Base-by-base conservation (phyloP, 495 filamentous ascomycete species). In the Lophiotrema nucula region DNA sequence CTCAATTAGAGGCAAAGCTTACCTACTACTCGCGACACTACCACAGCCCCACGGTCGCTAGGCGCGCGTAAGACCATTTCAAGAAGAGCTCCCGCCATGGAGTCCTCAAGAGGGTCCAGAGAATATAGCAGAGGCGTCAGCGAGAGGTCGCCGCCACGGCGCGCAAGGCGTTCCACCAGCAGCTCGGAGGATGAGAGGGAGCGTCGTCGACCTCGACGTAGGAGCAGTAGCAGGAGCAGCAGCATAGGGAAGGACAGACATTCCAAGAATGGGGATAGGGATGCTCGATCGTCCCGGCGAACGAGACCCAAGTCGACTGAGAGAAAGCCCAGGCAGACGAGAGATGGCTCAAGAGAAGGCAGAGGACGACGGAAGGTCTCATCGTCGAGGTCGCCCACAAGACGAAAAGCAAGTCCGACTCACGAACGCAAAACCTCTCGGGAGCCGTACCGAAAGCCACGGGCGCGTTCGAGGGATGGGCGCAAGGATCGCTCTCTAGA, bases 371-470 rank as follows among this genome's bases (percentile, higher is more conserved):
- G 13, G 48, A 47, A 43, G 24, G 49, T 23, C 39, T 13, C 27
- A 27, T 18, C 26, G 33, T 38, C 18, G 31, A 41, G 19, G 39
- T 5, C 10, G 15, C 47, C 26, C 23, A 10, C 25, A 19, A 19
- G 41, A 33, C 38, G 10, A 28, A 5, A 13, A 33, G 19, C n/a
- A n/a, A n/a, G 8, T 35, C 8, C 24, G 18, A 35, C n/a, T 27
- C 39, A 27, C 46, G 18, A 45, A n/a, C 38, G 56, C 24, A 48
- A 60, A 12, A 26, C 15, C 28, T 60, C 58, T 12, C 58, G 38
- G 15, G 58, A 62, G 27, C 58, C 58, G 15, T 62, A 62, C 52
- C 16, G 28, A 18, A 62, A 46, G 45, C 44, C 51, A 18, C 49
- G 49, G 4, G 49, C 31, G 15, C 46, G 26, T 13, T 42, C 55